Evolutionary conservation across 164 flowering plant genomes (phyloP).

Genomic region (Houttuynia cordata): DNA sequence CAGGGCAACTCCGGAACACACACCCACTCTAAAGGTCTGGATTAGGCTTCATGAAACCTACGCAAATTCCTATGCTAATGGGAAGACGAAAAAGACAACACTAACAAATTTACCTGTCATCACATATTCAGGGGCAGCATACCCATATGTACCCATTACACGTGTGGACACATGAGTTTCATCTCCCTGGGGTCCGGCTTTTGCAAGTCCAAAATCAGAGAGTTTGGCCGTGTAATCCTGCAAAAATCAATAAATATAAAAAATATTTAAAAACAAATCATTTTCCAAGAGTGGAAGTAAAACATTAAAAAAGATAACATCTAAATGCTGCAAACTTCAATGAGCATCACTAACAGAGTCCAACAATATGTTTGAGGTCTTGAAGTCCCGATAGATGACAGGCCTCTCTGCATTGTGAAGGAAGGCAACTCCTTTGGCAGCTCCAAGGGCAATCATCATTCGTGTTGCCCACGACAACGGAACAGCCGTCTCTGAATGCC

Average conservation of each 20-base stretch:
- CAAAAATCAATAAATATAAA: not conserved
- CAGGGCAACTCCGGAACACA: not conserved
- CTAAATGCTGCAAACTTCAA: not conserved
- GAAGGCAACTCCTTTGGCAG: conserved; percentile 98
- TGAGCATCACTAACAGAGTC: conserved; percentile 58
- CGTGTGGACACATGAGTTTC: conserved; percentile 95
- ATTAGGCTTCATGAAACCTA: not conserved
- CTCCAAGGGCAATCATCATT: conserved; percentile 98
- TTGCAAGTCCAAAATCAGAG: conserved; percentile 96
- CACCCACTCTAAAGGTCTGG: no score
- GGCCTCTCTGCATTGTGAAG: conserved; percentile 95
- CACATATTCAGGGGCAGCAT: conserved; percentile 97
- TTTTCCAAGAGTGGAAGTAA: not conserved
- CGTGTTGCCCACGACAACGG: conserved; percentile 88
- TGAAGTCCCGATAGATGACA: conserved; percentile 92
- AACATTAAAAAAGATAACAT: not conserved
- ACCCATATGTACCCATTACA: conserved; percentile 96
- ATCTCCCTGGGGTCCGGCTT: conserved; percentile 97
- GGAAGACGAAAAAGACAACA: not conserved
- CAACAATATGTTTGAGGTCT: conserved; percentile 87
- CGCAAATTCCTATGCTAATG: not conserved
- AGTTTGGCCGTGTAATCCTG: conserved; percentile 93
- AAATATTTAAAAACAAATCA: no score
- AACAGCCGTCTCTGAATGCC: conserved; percentile 69
- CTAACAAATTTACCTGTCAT: conserved; percentile 68